Evolutionary conservation across 257 asterid species (phyloP), one percentile per base, ranked within the genome.

Genomic region (Fraxinus anomala): DNA sequence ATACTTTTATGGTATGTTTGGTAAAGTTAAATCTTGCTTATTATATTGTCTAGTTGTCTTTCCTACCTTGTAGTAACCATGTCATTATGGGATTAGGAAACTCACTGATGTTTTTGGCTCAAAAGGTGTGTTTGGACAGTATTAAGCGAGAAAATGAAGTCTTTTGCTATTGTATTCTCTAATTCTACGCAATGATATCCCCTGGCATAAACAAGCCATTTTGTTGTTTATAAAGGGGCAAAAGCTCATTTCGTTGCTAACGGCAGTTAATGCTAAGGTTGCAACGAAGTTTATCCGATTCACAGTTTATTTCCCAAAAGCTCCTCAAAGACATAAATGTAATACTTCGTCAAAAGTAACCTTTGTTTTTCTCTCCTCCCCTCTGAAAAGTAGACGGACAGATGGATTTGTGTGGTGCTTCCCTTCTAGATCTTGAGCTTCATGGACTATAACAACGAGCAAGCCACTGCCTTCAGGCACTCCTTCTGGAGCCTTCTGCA

Each of bases 361-460:
- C 98, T 96, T 96, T 14, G 99, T 92, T 88, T 72, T 92, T 78
- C 59, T 81, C 80, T 92, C 96, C 85, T 96, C 98, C 23, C 98
- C 99, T 70, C 91, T 90, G 68, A 93, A 92, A 23, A 92, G 87
- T 73, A 96, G 0, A 47, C 96, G 94, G 0, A 81, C 97, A 0
- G 97, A 96, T 6, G 99, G 99, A 84, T 92, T 96, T 0, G 90
- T 91, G 49, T 93, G 98, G 86, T 96, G 83, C 83, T 93, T 93
- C 73, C 99, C 99, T 87, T 96, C 99, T 76, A 96, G 82, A 72
- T 96, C 99, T 80, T 93, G 97, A 79, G 88, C 98, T 84, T 96
- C 99, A 44, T 96, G 99, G 81, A 96, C 83, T 67, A 89, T 86
- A 11, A 93, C 89, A 31, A 92, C 97, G 4, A 96, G 97, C 86